Evolutionary conservation across 495 filamentous ascomycete genomes (phyloP), one percentile per base, ranked within the genome.

Genomic region (Penicillium lividum): DNA sequence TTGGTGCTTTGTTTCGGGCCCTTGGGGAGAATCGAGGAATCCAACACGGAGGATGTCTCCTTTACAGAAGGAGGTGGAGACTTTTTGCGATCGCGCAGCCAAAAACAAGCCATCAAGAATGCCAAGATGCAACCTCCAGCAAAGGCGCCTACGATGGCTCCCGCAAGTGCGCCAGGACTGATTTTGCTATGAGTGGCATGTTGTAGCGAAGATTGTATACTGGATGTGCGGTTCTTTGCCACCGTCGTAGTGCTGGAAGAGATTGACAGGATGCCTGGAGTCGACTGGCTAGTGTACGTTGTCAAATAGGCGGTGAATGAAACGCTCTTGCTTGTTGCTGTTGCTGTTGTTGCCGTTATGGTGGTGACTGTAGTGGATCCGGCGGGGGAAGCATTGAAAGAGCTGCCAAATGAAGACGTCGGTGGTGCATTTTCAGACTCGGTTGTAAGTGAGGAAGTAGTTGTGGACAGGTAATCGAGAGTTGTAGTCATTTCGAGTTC

Each of bases 61-160:
- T 22, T 46, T 46, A 29, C 10, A 29, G 51, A 4, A 15, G 9
- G 2, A n/a, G 44, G 9, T 15, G 9, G 25, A 25, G 27, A 46
- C 15, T 13, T 29, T 34, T 34, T 55, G 15, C 53, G 53, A 11
- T 28, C 10, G 16, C 67, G 64, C 51, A 73, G 59, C 15, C 16
- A 43, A 62, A 42, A 13, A 61, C 53, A 36, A 60, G 66, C n/a
- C 57, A 50, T 40, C 6, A 76, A 48, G 7, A 72, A 63, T 0
- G 70, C 66, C 3, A 76, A 27, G 7, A 76, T 36, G 13, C 64
- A 68, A 1, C 63, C 53, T 4, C 68, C 73, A 9, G 68, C 28
- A 40, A 73, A 63, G 8, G 62, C 62, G 1, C 65, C 73, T 11
- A 74, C 56, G 28, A 73, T 67, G 4, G 62, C 65, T 5, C 73